Percentiles rank a stretch among this genome's conserved stretches.
These are phyloP conservation scores for Neostapfia colusana DNA, from an alignment of 176 grass and related monocot genomes.

Conservation along the genomic window DNA sequence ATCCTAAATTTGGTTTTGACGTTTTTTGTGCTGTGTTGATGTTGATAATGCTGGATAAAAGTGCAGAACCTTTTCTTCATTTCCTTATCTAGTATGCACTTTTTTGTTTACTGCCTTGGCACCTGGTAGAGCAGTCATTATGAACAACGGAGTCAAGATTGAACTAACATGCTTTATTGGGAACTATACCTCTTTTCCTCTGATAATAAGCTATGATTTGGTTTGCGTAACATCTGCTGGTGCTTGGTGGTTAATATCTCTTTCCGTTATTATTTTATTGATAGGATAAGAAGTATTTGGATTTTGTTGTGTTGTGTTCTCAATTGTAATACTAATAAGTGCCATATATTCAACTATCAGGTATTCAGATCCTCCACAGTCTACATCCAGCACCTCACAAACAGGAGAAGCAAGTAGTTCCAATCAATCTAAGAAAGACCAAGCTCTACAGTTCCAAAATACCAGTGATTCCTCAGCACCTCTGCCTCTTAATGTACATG, in stretches of 20 bases:
- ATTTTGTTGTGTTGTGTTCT: neutral
- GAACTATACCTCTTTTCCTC: neutral
- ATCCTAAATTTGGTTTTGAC: neutral
- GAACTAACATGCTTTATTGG: constrained; percentile 6
- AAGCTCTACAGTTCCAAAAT: constrained; percentile 18
- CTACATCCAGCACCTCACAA: constrained; percentile 35
- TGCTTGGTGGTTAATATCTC: constrained; percentile 1
- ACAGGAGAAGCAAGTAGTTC: constrained; percentile 49
- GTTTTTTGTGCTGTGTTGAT: neutral
- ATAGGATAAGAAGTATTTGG: neutral
- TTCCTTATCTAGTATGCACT: neutral
- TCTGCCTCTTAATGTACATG: constrained; percentile 28
- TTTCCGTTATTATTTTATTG: neutral
- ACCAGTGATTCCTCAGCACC: constrained; percentile 4
- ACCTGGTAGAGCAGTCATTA: neutral
- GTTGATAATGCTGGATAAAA: constrained; percentile 9
- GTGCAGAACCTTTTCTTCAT: neutral
- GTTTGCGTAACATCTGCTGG: neutral
- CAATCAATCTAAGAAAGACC: constrained; percentile 37
- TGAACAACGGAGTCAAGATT: neutral
- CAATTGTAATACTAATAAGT: neutral
- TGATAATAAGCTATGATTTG: neutral
- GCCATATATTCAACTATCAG: constrained; percentile 21
- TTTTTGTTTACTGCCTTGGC: neutral
- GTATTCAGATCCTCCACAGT: constrained; percentile 25